Evolutionary conservation across 2,329 filamentous ascomycete genomes (phyloP), one percentile per base, ranked within the genome.

Genomic region (Aspergillus puulaauensis): DNA sequence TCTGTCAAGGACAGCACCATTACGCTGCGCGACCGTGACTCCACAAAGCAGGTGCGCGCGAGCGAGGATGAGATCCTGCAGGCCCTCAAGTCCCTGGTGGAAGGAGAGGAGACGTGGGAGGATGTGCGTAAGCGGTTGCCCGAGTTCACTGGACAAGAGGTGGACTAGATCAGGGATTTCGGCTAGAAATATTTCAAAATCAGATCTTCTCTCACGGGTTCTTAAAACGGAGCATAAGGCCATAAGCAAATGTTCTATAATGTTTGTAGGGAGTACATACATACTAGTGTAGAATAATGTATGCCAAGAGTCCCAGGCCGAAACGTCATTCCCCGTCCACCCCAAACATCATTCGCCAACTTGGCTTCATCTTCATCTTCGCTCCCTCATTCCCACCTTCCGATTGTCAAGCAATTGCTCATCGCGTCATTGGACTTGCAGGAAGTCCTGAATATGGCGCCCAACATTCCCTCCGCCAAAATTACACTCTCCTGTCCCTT

Each of bases 11-110:
- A 97, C 74, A 86, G 86, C 72, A 90, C 89, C 7, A 85, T 96
- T 71, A 98, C 93, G 1, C 84, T 98, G 64, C 83, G 93, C 71
- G 93, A 98, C 74, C 88, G 92, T 63, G 95, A 98, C 78, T 89
- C 88, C 43, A 97, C 91, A 54, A 90, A 87, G 73, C 93, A 98
- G 79, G 92, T 98, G 57, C 89, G 95, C 60, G 90, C 90, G 11
- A 87, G 86, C 61, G 85, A 95, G 73, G 88, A 90, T 41, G 89
- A 89, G 72, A 91, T 98, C 58, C 78, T 95, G 59, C 83, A 85
- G 56, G 91, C 91, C 27, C 84, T 95, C 67, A 84, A 84, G 74
- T 81, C 77, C 54, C 76, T 89, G 63, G 81, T 85, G 44, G 82
- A 85, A 57, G 86, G 86, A 47, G 83, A 83, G 58, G 84, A 87